Conservation (phyloP, 1,139 yeast genomes). For the Maudiozyma humilis region DNA sequence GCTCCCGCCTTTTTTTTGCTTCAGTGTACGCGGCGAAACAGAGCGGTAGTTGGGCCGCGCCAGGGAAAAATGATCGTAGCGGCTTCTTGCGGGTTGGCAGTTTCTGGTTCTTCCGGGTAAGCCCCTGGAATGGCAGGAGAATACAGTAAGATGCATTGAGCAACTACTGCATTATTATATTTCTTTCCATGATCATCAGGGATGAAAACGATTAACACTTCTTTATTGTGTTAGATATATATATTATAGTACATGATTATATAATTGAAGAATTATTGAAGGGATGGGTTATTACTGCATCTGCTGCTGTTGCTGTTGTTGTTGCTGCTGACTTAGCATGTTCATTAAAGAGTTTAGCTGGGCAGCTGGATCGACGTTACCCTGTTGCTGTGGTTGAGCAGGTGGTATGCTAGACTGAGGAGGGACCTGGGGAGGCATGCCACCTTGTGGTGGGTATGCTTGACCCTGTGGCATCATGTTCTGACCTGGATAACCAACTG, state of each 20-base stretch:
- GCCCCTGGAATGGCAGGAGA: too few species aligned
- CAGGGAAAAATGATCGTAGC: too few species aligned
- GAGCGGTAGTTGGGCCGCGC: too few species aligned
- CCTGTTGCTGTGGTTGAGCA: conserved; percentile 18
- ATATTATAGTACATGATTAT: neutral
- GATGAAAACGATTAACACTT: too few species aligned
- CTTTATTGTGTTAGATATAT: neutral
- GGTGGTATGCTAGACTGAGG: neutral
- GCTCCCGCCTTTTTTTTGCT: too few species aligned
- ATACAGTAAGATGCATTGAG: too few species aligned
- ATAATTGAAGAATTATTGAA: neutral
- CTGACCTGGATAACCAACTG: conserved; percentile 10
- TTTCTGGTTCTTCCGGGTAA: too few species aligned
- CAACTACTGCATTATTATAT: too few species aligned
- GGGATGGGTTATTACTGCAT: neutral
- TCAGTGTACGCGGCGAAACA: too few species aligned
- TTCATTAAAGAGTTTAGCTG: conserved; percentile 36
- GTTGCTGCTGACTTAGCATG: conserved; percentile 34
- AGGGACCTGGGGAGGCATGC: too few species aligned
- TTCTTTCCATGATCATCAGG: too few species aligned
- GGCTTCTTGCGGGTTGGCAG: too few species aligned
- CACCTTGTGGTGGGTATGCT: neutral
- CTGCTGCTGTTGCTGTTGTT: conserved; percentile 9
- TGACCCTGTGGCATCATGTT: neutral
- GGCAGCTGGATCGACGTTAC: conserved; percentile 33